Evolutionary conservation across 192 early-diverging fungal species (phyloP).

Genomic region (Mortierella hygrophila): DNA sequence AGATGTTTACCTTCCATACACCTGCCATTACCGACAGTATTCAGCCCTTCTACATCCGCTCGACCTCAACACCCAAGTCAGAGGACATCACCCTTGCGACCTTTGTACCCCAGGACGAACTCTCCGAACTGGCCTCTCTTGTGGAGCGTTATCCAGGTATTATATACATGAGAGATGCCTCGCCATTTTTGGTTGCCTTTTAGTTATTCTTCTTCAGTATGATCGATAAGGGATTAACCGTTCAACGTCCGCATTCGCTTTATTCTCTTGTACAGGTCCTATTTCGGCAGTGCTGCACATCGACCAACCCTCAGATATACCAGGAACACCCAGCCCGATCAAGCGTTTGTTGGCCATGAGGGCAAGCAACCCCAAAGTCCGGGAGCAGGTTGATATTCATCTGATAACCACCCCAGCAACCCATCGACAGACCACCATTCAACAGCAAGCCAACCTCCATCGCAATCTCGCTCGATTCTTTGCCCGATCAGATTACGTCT

Average conservation of each 20-base stretch:
- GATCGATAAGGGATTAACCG: background rate
- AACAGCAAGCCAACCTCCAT: constrained; percentile 57
- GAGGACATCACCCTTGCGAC: constrained; percentile 66
- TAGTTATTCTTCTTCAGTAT: constrained; percentile 5
- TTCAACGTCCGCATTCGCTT: background rate
- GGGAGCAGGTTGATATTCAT: constrained; percentile 58
- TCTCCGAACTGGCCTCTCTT: constrained; percentile 59
- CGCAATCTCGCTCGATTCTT: constrained; percentile 67
- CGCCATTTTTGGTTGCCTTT: background rate
- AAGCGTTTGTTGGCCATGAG: constrained; percentile 29
- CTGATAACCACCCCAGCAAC: constrained; percentile 35
- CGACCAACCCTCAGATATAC: constrained; percentile 18
- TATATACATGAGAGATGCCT: background rate
- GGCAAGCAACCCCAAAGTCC: constrained; percentile 45
- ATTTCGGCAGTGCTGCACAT: constrained; percentile 68
- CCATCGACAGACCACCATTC: constrained; percentile 28
- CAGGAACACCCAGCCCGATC: constrained; percentile 24
- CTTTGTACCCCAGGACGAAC: constrained; percentile 58
- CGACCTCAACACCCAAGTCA: constrained; percentile 37
- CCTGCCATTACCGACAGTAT: constrained; percentile 50
- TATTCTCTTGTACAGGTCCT: constrained; percentile 50
- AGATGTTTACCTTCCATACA: constrained; percentile 56
- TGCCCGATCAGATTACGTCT: constrained; percentile 59
- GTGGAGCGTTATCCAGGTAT: constrained; percentile 67
- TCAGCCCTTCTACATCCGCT: constrained; percentile 53